These are phyloP conservation scores for Aspergillus latus DNA, from an alignment of 2,329 filamentous ascomycete species.

Conservation along the genomic window DNA sequence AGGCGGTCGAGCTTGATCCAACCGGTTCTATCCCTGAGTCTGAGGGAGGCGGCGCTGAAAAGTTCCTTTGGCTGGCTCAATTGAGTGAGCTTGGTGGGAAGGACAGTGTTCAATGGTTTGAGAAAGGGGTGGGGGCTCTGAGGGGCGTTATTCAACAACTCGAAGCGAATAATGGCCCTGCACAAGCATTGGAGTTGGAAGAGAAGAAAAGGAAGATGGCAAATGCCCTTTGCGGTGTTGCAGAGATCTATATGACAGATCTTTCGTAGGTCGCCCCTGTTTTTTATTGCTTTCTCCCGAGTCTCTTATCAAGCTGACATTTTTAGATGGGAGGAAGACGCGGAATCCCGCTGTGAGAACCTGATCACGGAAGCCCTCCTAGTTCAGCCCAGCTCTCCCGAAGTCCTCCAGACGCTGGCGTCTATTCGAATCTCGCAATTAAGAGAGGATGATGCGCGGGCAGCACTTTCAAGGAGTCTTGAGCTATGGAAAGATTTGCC, in stretches of 20 bases:
- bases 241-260: slow-evolving; percentile 99
- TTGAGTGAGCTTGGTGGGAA: slow-evolving; percentile 66
- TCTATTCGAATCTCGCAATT: slow-evolving; percentile 90
- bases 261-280: slow-evolving; percentile 61
- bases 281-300: not conserved
- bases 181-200: slow-evolving; percentile 49
- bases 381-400: slow-evolving; percentile 75
- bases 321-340: slow-evolving; percentile 73
- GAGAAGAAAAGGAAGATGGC: slow-evolving; percentile 81
- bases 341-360: slow-evolving; percentile 81
- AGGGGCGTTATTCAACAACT: slow-evolving; percentile 68
- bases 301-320: not conserved
- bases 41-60: slow-evolving; percentile 81
- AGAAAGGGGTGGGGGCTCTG: slow-evolving; percentile 67
- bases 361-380: slow-evolving; percentile 88
- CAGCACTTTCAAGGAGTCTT: slow-evolving; percentile 75
- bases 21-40: slow-evolving; percentile 70
- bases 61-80: slow-evolving; percentile 93
- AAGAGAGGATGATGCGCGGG: slow-evolving; percentile 73
- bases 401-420: slow-evolving; percentile 93
- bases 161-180: slow-evolving; percentile 48
- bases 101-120: slow-evolving; percentile 62
- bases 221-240: slow-evolving; percentile 87
- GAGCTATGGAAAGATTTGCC: slow-evolving; percentile 79
- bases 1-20: slow-evolving; percentile 72